A percentile compares a stretch with the other conserved stretches of the same genome.
phyloP scores from a whole-genome alignment of 148 eudicot species.

The Hydrangea macrophylla region DNA sequence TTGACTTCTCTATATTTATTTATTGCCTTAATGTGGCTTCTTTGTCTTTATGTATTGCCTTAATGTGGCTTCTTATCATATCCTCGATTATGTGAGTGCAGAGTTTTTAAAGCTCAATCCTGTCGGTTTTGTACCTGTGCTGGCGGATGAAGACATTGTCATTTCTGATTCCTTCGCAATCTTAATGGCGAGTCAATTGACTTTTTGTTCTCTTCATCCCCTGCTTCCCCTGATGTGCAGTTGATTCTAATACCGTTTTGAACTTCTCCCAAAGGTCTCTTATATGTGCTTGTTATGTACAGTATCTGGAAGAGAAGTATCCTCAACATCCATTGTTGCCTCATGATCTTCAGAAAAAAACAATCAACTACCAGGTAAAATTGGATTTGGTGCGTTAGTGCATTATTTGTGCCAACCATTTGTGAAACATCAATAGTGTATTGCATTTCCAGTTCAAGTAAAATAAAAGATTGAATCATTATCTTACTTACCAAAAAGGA shows the following conservation, averaged over 20 bases:
- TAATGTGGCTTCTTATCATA: neutral
- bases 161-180: conserved; percentile 85
- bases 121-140: conserved; percentile 63
- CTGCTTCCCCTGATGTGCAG: neutral
- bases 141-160: conserved; percentile 67
- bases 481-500: too few relatives aligned
- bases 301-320: conserved; percentile 92
- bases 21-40: neutral
- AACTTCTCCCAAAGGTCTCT: neutral
- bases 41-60: neutral
- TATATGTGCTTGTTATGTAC: conserved; percentile 7
- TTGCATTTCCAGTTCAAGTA: too few relatives aligned
- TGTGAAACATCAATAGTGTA: neutral
- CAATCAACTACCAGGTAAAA: conserved; percentile 79
- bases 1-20: neutral
- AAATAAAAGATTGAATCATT: too few relatives aligned
- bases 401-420: neutral
- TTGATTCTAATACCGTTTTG: conserved; percentile 3
- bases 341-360: conserved; percentile 63
- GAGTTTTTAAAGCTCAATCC: conserved; percentile 82
- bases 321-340: conserved; percentile 80
- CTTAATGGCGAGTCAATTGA: conserved; percentile 52
- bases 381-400: neutral
- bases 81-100: conserved; percentile 17
- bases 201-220: neutral